Conservation (phyloP, 2,329 filamentous ascomycete genomes). For the Harringtonia lauricola region DNA sequence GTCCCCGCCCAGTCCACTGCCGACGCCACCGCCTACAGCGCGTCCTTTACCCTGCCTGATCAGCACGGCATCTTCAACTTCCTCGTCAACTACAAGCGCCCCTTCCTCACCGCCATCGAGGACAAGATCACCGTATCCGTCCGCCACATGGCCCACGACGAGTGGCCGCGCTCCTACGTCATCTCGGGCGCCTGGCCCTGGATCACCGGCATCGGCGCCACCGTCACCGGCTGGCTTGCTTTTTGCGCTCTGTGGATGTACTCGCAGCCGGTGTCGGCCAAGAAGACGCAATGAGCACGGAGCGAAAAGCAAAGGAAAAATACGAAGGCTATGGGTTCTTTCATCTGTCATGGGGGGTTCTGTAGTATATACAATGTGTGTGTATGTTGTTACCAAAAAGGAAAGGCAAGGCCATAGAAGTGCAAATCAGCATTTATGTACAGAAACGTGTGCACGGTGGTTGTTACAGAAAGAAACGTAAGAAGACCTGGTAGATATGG, state of each 20-base stretch:
- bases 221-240: constrained; percentile 69
- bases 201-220: constrained; percentile 79
- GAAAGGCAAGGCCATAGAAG: no score
- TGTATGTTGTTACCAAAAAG: no score
- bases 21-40: constrained; percentile 62
- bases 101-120: constrained; percentile 79
- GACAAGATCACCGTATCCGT: constrained; percentile 94
- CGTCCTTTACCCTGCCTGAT: constrained; percentile 75
- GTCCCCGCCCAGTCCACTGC: constrained; percentile 39
- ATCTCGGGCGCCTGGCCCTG: constrained; percentile 92
- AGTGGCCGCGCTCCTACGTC: constrained; percentile 83
- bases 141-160: constrained; percentile 92
- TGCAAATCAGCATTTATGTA: no score
- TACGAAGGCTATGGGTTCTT: no score
- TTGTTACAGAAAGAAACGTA: no score
- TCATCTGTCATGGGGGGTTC: no score
- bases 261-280: constrained; percentile 35
- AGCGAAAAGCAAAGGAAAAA: no score
- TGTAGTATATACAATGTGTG: no score
- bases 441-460: no score
- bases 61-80: constrained; percentile 99
- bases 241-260: constrained; percentile 88
- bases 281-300: constrained; percentile 33
- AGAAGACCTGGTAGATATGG: no score
- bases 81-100: constrained; percentile 91